Evolutionary conservation across 345 rosid species (phyloP).

Genomic region (Hibiscus tridactylites): DNA sequence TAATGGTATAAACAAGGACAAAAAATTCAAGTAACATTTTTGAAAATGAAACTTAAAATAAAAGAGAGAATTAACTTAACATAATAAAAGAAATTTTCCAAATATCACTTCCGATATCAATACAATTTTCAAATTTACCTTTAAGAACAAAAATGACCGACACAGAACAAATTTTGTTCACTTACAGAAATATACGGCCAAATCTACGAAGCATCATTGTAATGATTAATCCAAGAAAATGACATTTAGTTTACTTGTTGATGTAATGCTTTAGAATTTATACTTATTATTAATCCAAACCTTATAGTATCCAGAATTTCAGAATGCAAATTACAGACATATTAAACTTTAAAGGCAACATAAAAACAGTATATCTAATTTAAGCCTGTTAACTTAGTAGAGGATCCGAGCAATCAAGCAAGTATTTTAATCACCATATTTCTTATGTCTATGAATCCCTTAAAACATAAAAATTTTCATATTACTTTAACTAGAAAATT

Average conservation of each 20-base stretch:
- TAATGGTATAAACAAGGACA: neutral
- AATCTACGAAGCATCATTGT: neutral
- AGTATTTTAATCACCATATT: neutral
- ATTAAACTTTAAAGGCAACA: neutral
- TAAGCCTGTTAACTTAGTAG: neutral
- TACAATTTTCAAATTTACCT: neutral
- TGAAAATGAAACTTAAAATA: neutral
- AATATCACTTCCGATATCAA: neutral
- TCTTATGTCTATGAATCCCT: neutral
- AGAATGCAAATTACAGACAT: neutral
- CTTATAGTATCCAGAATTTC: neutral
- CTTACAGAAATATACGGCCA: neutral
- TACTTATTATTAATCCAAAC: neutral
- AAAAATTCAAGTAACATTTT: neutral
- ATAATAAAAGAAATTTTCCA: neutral
- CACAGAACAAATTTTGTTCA: neutral
- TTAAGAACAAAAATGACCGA: neutral
- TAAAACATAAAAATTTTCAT: neutral
- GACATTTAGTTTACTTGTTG: neutral
- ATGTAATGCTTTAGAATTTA: neutral
- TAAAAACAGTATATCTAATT: neutral
- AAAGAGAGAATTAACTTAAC: neutral
- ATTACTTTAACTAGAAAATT: neutral
- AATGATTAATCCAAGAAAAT: neutral
- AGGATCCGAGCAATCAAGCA: neutral